These are phyloP conservation scores for Hymenoscyphus albidus DNA, from an alignment of 2,329 filamentous ascomycete species.

Conservation along the genomic window DNA sequence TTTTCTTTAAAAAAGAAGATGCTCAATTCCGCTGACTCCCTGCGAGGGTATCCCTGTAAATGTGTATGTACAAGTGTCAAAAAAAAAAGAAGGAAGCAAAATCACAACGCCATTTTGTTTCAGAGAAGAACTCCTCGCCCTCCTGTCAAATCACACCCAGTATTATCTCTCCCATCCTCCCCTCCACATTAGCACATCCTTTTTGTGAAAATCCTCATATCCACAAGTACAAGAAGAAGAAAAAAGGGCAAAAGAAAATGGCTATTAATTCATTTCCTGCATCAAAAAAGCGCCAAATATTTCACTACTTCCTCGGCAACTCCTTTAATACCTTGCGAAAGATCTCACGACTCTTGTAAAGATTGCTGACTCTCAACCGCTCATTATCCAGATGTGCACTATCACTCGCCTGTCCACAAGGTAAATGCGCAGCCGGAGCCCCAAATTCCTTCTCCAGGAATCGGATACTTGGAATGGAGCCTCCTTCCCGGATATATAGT, in stretches of 20 bases:
- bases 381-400: constrained; percentile 94
- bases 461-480: constrained; percentile 88
- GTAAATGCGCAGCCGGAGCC: constrained; percentile 86
- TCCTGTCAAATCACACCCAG: too few species aligned
- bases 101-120: neutral
- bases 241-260: neutral
- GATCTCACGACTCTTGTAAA: constrained; percentile 89
- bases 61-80: too few species aligned
- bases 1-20: neutral
- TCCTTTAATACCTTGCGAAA: constrained; percentile 74
- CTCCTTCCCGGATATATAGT: constrained; percentile 91
- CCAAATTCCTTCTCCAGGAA: constrained; percentile 93
- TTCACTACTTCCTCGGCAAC: constrained; percentile 32
- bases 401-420: constrained; percentile 92
- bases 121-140: too few species aligned
- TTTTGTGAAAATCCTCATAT: too few species aligned
- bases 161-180: too few species aligned
- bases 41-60: neutral
- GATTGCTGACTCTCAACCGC: constrained; percentile 78
- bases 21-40: neutral
- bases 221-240: too few species aligned
- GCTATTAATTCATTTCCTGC: neutral
- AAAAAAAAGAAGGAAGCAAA: too few species aligned
- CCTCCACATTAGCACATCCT: too few species aligned
- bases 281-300: too few species aligned